Evolutionary conservation across 129 eudicot species (phyloP), one percentile per base, ranked within the genome.

Genomic region (Kitagawia praeruptora): DNA sequence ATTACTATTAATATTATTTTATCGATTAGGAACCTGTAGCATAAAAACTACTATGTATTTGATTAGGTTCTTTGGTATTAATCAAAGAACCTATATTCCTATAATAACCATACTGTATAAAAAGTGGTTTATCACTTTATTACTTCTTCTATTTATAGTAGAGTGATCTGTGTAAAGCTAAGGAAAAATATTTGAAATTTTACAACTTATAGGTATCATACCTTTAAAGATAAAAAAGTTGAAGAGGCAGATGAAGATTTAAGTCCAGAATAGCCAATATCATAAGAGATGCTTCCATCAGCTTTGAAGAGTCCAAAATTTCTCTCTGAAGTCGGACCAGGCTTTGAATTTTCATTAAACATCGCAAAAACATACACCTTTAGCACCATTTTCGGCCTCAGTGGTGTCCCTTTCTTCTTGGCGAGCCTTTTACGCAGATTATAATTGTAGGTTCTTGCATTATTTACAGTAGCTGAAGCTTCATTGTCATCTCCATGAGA

Each of bases 361-460:
- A 91, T 31, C 13, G 98, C 98, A 88, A 94, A 94, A 61, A 91
- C 80, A 75, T 91, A 94, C 1, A 92, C 98, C 82, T 90, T 94
- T 82, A 94, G 78, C 79, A 86, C 53, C 83, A 49, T 78, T 75
- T 91, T 90, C 13, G 97, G 97, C 84, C 97, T 91, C 48, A 86
- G 39, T 37, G 98, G 98, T 69, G 98, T 94, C 41, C 98, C 98
- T 64, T 94, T 94, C 78, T 88, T 91, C 86, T 84, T 85, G 27
- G 97, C 93, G 27, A 94, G 90, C 86, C 98, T 82, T 81, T 94
- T 94, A 6, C 97, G 89, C 79, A 94, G 44, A 77, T 94, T 94
- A 75, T 79, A 94, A 79, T 91, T 87, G 47, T 89, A 94, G 15
- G 92, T 94, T 82, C 86, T 94, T 10, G 98, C 98, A 87, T 94